These are phyloP conservation scores for Eucalyptus victrix DNA, from an alignment of 345 rosid genomes.

Conservation along the genomic window DNA sequence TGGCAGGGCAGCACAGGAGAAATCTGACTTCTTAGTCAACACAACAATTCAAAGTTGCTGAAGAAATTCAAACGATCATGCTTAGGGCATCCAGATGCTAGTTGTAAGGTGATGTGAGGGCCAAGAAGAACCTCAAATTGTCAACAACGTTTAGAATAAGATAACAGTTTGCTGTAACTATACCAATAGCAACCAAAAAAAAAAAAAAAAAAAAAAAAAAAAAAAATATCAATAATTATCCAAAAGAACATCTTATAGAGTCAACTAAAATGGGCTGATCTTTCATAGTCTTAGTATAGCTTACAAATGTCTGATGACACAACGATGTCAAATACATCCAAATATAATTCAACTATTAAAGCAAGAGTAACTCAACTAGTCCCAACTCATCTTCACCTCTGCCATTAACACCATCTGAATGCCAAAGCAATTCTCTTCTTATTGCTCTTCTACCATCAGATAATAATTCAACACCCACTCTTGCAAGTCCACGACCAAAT, in stretches of 20 bases:
- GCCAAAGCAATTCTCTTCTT: neutral
- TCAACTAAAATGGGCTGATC: neutral
- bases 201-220: neutral
- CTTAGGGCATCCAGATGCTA: neutral
- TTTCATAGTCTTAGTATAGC: neutral
- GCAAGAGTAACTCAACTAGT: neutral
- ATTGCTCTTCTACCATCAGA: neutral
- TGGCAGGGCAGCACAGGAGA: neutral
- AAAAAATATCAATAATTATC: neutral
- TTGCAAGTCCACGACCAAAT: neutral
- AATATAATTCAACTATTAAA: neutral
- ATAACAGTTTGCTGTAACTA: neutral
- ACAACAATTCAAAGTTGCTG: neutral
- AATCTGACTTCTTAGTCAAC: neutral
- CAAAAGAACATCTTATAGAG: neutral
- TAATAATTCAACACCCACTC: neutral
- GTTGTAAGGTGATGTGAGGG: neutral
- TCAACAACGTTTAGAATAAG: neutral
- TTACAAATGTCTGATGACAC: neutral
- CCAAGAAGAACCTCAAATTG: neutral
- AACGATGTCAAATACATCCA: neutral
- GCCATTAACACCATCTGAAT: neutral
- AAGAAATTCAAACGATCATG: neutral
- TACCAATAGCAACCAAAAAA: neutral
- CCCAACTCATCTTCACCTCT: neutral